Evolutionary conservation across 176 grass and related monocot species (phyloP).

Genomic region (Tuctoria greenei): DNA sequence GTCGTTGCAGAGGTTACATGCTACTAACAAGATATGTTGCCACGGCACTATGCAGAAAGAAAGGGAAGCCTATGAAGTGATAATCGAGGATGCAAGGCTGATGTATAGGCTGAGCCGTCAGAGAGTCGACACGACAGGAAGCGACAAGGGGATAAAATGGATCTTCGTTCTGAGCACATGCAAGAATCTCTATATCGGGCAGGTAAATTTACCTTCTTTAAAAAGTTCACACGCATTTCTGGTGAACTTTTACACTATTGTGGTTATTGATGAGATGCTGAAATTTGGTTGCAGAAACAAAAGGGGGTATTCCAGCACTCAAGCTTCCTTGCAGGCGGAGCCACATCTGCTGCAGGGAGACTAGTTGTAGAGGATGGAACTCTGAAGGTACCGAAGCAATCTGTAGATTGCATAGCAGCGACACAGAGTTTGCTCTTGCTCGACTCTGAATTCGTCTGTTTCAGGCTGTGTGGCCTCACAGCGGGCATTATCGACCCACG

Average conservation of each 20-base stretch:
- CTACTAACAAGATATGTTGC: neutral
- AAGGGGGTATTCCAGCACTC: conserved; percentile 82
- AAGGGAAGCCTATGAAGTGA: conserved; percentile 69
- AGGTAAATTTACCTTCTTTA: conserved; percentile 38
- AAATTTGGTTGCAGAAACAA: conserved; percentile 46
- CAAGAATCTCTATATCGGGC: conserved; percentile 60
- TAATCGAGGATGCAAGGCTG: conserved; percentile 59
- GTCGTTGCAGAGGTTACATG: neutral
- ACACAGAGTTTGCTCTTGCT: neutral
- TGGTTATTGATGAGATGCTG: neutral
- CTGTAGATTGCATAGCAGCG: neutral
- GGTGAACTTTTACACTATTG: neutral
- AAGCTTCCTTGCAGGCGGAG: conserved; percentile 80
- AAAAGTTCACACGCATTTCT: neutral
- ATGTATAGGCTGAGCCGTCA: conserved; percentile 62
- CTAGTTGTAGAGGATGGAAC: conserved; percentile 54
- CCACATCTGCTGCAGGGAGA: conserved; percentile 70
- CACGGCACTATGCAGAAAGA: conserved; percentile 58
- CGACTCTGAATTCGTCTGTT: neutral
- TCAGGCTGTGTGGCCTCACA: conserved; percentile 71
- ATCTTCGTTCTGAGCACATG: conserved; percentile 88
- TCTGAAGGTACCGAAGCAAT: conserved; percentile 47
- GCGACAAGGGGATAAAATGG: conserved; percentile 57
- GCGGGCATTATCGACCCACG: conserved; percentile 68
- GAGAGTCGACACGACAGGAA: conserved; percentile 48